Evolutionary conservation across 768 basidiomycete species (phyloP).

Genomic region (Agrocybe pediades): DNA sequence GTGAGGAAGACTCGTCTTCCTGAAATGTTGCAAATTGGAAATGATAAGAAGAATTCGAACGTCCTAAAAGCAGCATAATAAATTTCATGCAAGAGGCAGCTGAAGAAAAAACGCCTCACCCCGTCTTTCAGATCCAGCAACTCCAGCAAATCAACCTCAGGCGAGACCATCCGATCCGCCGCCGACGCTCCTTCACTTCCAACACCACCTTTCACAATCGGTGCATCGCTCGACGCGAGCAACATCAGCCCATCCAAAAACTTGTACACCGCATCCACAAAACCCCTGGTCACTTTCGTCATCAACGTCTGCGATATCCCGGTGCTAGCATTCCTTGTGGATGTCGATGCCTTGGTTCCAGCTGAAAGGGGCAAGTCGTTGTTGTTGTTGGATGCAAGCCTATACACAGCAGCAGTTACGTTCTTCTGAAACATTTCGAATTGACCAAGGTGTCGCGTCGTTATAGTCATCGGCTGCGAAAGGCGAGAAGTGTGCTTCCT

Average conservation of each 20-base stretch:
- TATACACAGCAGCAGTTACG: constrained; percentile 71
- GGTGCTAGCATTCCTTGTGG: constrained; percentile 6
- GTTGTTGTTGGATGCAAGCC: constrained; percentile 66
- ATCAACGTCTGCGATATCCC: constrained; percentile 58
- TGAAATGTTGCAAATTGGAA: constrained; percentile 82
- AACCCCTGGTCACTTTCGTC: constrained; percentile 77
- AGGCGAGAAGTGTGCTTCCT: background rate
- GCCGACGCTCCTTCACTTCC: constrained; percentile 24
- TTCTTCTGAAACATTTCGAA: constrained; percentile 83
- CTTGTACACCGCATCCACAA: constrained; percentile 82
- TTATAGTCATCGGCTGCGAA: constrained; percentile 33
- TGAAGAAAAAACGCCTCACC: constrained; percentile 37
- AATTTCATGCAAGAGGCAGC: background rate
- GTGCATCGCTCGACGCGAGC: constrained; percentile 73
- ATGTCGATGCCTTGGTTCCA: constrained; percentile 37
- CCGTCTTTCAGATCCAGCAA: constrained; percentile 62
- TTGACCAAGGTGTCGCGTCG: constrained; percentile 71
- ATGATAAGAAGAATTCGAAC: constrained; percentile 84
- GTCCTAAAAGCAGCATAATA: constrained; percentile 50
- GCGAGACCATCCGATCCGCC: constrained; percentile 35
- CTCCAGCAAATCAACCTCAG: constrained; percentile 35
- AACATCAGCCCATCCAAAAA: constrained; percentile 84
- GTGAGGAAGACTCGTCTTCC: constrained; percentile 64
- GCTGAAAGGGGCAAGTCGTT: constrained; percentile 49
- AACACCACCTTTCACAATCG: constrained; percentile 36